Percentiles rank a stretch among this genome's conserved stretches.
Conservation (phyloP, 73 alveolate species). For the Paramecium primaurelia region DNA sequence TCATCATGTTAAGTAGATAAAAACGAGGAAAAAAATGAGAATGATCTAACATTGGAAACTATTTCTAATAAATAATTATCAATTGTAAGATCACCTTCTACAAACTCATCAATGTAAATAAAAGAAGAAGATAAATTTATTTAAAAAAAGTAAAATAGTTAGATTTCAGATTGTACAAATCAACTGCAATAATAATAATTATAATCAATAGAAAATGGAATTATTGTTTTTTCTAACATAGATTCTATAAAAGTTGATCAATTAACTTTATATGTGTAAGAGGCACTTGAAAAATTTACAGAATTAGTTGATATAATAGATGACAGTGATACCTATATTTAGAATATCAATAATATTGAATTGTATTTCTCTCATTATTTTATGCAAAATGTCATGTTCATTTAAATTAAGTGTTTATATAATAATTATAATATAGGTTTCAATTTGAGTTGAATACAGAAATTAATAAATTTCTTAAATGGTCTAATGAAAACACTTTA, state of each 20-base stretch:
- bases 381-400: background rate
- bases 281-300: background rate
- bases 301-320: background rate
- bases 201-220: background rate
- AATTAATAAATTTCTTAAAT: background rate
- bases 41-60: background rate
- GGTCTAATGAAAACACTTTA: background rate
- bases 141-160: background rate
- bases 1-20: background rate
- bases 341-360: background rate
- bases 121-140: background rate
- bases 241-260: background rate
- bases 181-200: background rate
- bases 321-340: background rate
- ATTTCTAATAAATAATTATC: background rate
- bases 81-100: background rate
- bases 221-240: background rate
- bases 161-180: background rate
- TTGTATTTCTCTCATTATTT: background rate
- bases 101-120: background rate
- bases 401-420: background rate
- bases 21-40: background rate
- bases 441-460: background rate
- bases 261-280: background rate
- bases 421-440: background rate